These are phyloP conservation scores for Ophiocordyceps sinensis DNA, from an alignment of 2,329 filamentous ascomycete species.

Conservation along the genomic window DNA sequence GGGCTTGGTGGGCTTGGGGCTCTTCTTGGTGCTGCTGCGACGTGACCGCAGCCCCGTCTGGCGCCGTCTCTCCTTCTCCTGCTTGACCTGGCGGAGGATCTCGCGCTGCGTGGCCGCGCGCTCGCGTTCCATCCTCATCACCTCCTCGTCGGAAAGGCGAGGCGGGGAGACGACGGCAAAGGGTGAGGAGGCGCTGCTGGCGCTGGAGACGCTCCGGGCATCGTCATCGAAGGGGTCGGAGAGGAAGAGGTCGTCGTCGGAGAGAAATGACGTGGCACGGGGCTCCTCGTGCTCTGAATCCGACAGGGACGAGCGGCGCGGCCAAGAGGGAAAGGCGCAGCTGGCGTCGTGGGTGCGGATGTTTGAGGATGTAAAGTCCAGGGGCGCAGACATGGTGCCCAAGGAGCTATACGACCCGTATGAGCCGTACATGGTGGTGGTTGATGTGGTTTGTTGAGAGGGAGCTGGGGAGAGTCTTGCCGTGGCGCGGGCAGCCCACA, in stretches of 20 bases:
- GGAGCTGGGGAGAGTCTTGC: background rate
- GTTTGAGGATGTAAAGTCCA: conserved; percentile 30
- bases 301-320: conserved; percentile 36
- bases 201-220: conserved; percentile 30
- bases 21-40: conserved; percentile 33
- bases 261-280: conserved; percentile 41
- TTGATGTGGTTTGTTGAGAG: conserved; percentile 6
- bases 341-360: conserved; percentile 25
- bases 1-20: conserved; percentile 28
- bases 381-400: conserved; percentile 25
- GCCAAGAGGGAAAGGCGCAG: conserved; percentile 47
- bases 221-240: conserved; percentile 36
- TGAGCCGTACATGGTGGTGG: conserved; percentile 31
- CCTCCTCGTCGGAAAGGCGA: conserved; percentile 29
- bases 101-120: conserved; percentile 36
- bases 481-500: background rate
- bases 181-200: conserved; percentile 24
- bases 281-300: conserved; percentile 24
- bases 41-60: conserved; percentile 16
- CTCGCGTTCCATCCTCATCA: conserved; percentile 35
- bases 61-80: conserved; percentile 40
- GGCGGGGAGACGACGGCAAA: conserved; percentile 17
- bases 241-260: conserved; percentile 49
- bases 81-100: conserved; percentile 32
- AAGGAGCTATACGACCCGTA: conserved; percentile 37